Base-by-base conservation (phyloP, 208 protist genomes). In the Trypanosoma platydactyli region DNA sequence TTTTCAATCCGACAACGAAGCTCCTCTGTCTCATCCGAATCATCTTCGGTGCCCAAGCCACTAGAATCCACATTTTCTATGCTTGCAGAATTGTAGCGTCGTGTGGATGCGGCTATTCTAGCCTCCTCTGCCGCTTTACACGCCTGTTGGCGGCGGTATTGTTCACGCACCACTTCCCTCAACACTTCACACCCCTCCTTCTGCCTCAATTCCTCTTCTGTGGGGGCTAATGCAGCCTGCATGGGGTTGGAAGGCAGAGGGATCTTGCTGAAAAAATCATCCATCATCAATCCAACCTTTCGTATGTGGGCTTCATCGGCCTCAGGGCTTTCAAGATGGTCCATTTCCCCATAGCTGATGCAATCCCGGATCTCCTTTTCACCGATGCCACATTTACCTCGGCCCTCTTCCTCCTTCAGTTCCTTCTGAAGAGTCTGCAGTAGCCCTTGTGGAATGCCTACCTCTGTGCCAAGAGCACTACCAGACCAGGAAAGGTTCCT, bases 291-390 rank as follows among this genome's bases (percentile, higher is more conserved):
- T 12, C 77, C 67, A 12, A 94, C 58, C 24, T 76, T 75, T 38
- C 76, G 73, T 11, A 77, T 13, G 54, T 89, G 87, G 25, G 73
- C 66, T 5, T 68, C 73, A 61, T 96, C 90, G 5, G 77, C 79
- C 61, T 94, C 83, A 0, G 90, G 87, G 71, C 87, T 91, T 52
- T 96, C 87, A 73, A 96, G 86, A 68, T 96, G 90, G 38, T 83
- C 81, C 45, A 95, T 72, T 52, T 89, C 83, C 6, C 81, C 74
- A 5, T 68, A 63, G 25, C 76, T 41, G 46, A 90, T 64, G 53
- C 68, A 86, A 60, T 78, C 86, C 25, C 70, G 68, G 62, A 85
- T 72, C 15, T 76, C 82, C 15, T 76, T 84, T 46, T 89, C 79
- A 6, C 76, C 81, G 12, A 89, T 79, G 3, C 82, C 60, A 40